These are phyloP conservation scores for Aquilaria yunnanensis DNA, from an alignment of 345 rosid species.

Conservation along the genomic window DNA sequence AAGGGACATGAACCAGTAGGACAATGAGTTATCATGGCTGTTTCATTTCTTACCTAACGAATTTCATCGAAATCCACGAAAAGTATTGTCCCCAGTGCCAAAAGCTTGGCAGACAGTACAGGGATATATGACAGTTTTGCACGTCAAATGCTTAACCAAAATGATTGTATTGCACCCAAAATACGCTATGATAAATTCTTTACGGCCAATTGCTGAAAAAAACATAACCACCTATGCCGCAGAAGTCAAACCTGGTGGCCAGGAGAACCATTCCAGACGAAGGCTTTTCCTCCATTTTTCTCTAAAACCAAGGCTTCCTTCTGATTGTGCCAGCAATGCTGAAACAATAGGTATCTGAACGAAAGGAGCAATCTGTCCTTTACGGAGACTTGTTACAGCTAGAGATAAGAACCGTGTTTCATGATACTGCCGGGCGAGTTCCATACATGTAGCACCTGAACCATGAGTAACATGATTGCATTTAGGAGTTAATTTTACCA, in stretches of 20 bases:
- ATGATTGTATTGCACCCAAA: too few relatives aligned
- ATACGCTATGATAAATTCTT: too few relatives aligned
- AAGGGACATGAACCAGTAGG: neutral
- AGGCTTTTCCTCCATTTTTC: slow-evolving; percentile 75
- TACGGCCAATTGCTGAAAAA: neutral
- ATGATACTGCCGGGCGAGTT: slow-evolving; percentile 54
- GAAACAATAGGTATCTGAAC: slow-evolving; percentile 63
- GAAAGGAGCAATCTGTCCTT: slow-evolving; percentile 39
- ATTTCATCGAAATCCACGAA: too few relatives aligned
- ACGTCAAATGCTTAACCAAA: neutral
- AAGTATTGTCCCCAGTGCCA: neutral
- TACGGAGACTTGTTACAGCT: slow-evolving; percentile 59
- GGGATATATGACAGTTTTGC: too few relatives aligned
- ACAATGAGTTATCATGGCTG: neutral
- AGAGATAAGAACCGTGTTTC: slow-evolving; percentile 46
- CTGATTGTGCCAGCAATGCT: slow-evolving; percentile 74
- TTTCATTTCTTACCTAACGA: neutral
- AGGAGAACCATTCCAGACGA: slow-evolving; percentile 78
- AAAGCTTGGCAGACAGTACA: neutral
- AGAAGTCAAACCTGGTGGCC: slow-evolving; percentile 76
- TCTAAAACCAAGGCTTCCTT: slow-evolving; percentile 79
- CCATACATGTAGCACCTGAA: slow-evolving; percentile 63
- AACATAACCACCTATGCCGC: neutral
- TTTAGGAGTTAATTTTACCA: neutral
- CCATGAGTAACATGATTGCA: slow-evolving; percentile 14